phyloP scores from a whole-genome alignment of 208 protist species.

The Porcisia deanei region DNA sequence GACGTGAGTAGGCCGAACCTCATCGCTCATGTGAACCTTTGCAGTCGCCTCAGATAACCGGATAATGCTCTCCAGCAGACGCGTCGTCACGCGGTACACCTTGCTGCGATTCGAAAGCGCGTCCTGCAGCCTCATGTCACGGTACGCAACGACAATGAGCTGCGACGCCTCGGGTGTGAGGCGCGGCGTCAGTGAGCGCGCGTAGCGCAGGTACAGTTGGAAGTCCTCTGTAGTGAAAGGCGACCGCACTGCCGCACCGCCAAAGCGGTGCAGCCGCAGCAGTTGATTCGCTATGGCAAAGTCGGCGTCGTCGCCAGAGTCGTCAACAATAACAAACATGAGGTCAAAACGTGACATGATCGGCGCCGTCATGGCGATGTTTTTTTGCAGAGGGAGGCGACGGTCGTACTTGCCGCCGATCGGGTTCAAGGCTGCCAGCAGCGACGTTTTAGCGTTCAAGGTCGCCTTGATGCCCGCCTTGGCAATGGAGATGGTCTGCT shows the following conservation, averaged over 20 bases:
- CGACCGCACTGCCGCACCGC: slow-evolving; percentile 65
- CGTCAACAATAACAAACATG: slow-evolving; percentile 99
- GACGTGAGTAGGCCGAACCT: slow-evolving; percentile 84
- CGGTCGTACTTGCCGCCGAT: slow-evolving; percentile 96
- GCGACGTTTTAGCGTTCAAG: slow-evolving; percentile 98
- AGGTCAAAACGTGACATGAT: slow-evolving; percentile 99
- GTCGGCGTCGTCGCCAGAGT: slow-evolving; percentile 96
- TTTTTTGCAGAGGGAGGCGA: slow-evolving; percentile 91
- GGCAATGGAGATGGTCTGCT: slow-evolving; percentile 99
- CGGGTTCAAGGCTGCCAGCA: slow-evolving; percentile 99
- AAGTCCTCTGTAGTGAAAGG: slow-evolving; percentile 88
- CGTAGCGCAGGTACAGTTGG: slow-evolving; percentile 93
- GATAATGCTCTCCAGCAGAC: slow-evolving; percentile 99
- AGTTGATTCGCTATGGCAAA: slow-evolving; percentile 97
- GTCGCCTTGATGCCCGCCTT: slow-evolving; percentile 99
- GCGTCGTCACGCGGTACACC: slow-evolving; percentile 98
- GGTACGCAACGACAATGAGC: slow-evolving; percentile 92
- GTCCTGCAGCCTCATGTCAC: slow-evolving; percentile 93
- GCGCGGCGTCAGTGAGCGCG: slow-evolving; percentile 89
- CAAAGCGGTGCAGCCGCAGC: slow-evolving; percentile 92
- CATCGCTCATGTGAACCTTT: slow-evolving; percentile 93
- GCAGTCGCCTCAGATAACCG: slow-evolving; percentile 98
- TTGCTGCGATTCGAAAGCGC: slow-evolving; percentile 84
- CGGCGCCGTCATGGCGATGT: slow-evolving; percentile 95
- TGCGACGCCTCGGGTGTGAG: slow-evolving; percentile 84